Percentiles rank a stretch among this genome's conserved stretches.
Conservation (phyloP, 2,329 filamentous ascomycete species). For the Colletotrichum spaethianum region DNA sequence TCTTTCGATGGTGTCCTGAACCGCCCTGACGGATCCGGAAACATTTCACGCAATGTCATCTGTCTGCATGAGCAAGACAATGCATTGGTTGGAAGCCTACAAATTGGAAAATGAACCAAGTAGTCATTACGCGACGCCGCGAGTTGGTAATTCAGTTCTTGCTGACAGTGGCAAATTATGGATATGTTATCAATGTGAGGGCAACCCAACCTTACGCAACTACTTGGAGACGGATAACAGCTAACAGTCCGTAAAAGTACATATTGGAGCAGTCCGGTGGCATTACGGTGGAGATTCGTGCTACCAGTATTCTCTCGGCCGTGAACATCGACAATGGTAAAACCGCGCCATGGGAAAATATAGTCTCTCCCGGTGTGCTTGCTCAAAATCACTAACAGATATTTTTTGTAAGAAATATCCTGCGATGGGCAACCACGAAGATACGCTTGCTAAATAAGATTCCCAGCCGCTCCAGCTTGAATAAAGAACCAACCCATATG, state of each 20-base stretch:
- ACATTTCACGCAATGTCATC: constrained; percentile 69
- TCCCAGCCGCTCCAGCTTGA: constrained; percentile 47
- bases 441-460: constrained; percentile 54
- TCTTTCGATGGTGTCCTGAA: constrained; percentile 65
- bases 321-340: constrained; percentile 54
- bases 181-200: constrained; percentile 70
- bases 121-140: constrained; percentile 64
- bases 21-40: constrained; percentile 66
- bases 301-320: constrained; percentile 73
- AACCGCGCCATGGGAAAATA: constrained; percentile 62
- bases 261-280: constrained; percentile 75
- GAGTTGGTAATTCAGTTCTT: constrained; percentile 26
- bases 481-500: constrained; percentile 61
- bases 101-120: constrained; percentile 74
- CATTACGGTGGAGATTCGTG: constrained; percentile 72
- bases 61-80: constrained; percentile 80
- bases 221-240: too few species aligned
- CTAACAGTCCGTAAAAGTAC: constrained; percentile 51
- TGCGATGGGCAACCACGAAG: constrained; percentile 65
- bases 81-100: constrained; percentile 79
- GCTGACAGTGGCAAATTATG: constrained; percentile 73
- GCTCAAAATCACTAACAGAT: constrained; percentile 72
- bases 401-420: constrained; percentile 67
- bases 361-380: constrained; percentile 66
- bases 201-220: too few species aligned